Base-by-base conservation (phyloP, 345 rosid species). In the Salix dunnii region DNA sequence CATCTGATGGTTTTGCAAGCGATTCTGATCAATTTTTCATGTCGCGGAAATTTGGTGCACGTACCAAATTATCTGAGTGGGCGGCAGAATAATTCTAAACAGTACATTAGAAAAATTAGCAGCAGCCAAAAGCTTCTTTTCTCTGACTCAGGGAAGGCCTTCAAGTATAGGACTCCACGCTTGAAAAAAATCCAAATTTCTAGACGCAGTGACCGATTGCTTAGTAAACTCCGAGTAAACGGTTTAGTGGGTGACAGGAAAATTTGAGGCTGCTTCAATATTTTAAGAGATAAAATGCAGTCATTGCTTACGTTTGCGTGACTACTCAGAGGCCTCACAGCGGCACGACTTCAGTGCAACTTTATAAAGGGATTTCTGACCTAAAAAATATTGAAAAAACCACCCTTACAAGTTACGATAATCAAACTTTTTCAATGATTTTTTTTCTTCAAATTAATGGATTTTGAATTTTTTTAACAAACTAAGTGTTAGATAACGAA, bases 171-270 rank as follows among this genome's bases (percentile, higher is more conserved):
- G 13, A 40, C 43, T 40, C 13, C 13, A 10, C 43, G 23, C 2
- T 5, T 4, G 5, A 6, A 72, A 35, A 2, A 35, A 18, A 9
- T n/a, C 75, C 20, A 35, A n/a, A 23, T 51, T 58, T 58, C 67
- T 36, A 28, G 67, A n/a, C 2, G 67, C 33, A 13, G 31, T n/a
- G 49, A 27, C 12, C 1, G 21, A 11, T 31, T 33, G 16, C 49
- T 60, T 30, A 65, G 70, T 75, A 75, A 75, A 75, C 77, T 63
- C 46, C 31, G 64, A 74, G 77, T 74, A 67, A 75, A 75, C 77
- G 71, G 46, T 36, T 46, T 65, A 51, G 71, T 75, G 77, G 71
- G 65, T 1, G 49, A 6, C 40, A 42, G 18, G 12, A 46, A 64
- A 9, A 12, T 28, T 9, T 7, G 17, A 7, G 2, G 36, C 9